Base-by-base conservation (phyloP, 2,329 filamentous ascomycete genomes). In the Nannizziopsis barbatae region DNA sequence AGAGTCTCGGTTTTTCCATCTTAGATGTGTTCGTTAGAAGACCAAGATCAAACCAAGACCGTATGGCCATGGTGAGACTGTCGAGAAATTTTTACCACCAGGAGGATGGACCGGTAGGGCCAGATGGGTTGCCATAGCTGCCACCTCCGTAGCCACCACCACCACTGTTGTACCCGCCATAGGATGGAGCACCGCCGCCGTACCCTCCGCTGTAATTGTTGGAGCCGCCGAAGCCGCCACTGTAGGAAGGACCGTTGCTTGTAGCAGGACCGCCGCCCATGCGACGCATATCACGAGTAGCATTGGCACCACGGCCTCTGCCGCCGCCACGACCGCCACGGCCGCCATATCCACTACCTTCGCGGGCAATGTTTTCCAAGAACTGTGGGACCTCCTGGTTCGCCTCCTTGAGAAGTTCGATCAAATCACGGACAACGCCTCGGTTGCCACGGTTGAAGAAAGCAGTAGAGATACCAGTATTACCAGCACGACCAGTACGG, bases 371-470 rank as follows among this genome's bases (percentile, higher is more conserved):
- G 63, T 85, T 93, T 77, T 98, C 92, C 52, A 98, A 77, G 80
- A 96, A 98, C 42, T 77, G 66, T 30, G 92, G 92, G 54, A 96
- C 80, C 63, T 98, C 92, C 70, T 98, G 92, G 74, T 98, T 94
- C 57, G 92, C 92, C 70, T 98, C 92, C 77, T 96, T 96, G 58
- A 98, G 79, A 22, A 98, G 81, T n/a, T 98, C 92, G 60, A 98
- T 79, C 53, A 98, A 81, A 61, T 96, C 92, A 58, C 92, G 85
- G 56, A 96, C 92, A 58, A 98, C 87, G 71, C 92, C 92, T 62
- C 92, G 87, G 77, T 98, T 98, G 64, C 90, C 90, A 65, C 92
- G 90, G 80, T 98, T 98, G 83, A 98, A 96, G 79, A 98, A 98
- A 50, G 92, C 92, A 59, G 92, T 98, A 5, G 92, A 86, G 58